Base-by-base conservation (phyloP, 176 grass and related monocot species). In the Musa beccarii region DNA sequence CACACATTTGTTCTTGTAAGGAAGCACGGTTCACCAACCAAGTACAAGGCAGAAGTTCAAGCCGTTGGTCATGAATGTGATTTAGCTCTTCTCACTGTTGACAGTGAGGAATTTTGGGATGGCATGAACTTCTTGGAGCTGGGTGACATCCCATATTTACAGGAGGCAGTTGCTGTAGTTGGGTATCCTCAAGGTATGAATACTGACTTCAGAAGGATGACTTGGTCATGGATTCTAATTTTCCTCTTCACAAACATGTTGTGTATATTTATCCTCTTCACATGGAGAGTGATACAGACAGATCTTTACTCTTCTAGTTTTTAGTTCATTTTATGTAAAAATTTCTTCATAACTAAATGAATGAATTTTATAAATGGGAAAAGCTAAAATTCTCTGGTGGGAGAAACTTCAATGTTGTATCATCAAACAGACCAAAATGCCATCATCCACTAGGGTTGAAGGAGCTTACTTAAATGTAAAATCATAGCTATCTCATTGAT, bases 1-100 rank as follows among this genome's bases (percentile, higher is more conserved):
- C 88, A 91, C 64, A 98, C 94, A 20, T 98, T 93, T 88, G 94
- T 93, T 85, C 86, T 93, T 51, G 94, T 98, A 77, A 90, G 94
- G 78, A 98, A 98, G 73, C 94, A 98, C 80, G 94, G 94, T 53
- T 98, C 90, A 1, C 90, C 94, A 70, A 87, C 94, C 29, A 98
- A 93, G 74, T 98, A 93, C 73, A 98, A 84, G 78, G 94, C 94
- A 2, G 90, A 93, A 86, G 88, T 98, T 72, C 85, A 87, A 78
- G 90, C 94, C n/a, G 49, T 98, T 63, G 94, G 94, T 51, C 94
- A 98, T 34, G 94, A 98, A 80, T 98, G 90, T 20, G 94, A 98
- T 77, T 81, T 98, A 66, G 90, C 94, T 43, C 86, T 98, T 52
- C 80, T 98, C 59, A 93, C 86, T 21, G 84, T 98, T 59, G 84